Base-by-base conservation (phyloP, 1,284 basidiomycete species). In the Kalmanozyma brasiliensis region DNA sequence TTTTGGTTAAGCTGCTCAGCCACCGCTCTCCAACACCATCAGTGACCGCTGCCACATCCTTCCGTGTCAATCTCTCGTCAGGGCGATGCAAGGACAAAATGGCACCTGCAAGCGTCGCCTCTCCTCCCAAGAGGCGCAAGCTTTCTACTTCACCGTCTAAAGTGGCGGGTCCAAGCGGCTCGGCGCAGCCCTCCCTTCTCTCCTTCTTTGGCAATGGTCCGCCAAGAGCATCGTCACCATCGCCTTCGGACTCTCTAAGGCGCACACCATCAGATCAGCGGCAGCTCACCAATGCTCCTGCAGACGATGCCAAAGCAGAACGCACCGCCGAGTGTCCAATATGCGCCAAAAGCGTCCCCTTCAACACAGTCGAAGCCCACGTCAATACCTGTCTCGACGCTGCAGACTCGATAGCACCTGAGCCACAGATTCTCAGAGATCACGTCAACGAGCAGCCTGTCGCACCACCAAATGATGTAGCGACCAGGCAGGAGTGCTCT, bases 361-460 rank as follows among this genome's bases (percentile, higher is more conserved):
- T 66, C 52, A 62, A 62, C 34, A 65, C 59, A 2, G 52, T 73
- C 8, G 52, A 69, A 16, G 66, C 66, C n/a, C 71, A 73, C 17
- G 71, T 69, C 58, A 66, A 69, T 36, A 46, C 55, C 11, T 73
- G 71, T 34, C 56, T 73, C 22, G 71, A 73, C 33, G 52, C 68
- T 17, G 44, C 53, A n/a, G 53, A 52, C 32, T 44, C 49, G 9
- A 23, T 37, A 30, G 14, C 49, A 8, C 16, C 30, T 6, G 42
- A 53, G 11, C 51, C 38, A 19, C 37, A 44, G 23, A 24, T 64
- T n/a, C 30, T 59, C 13, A 34, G 45, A 46, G 59, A 58, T 22
- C 51, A 55, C 34, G 47, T 51, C 51, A 68, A 68, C 13, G 47
- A 46, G 23, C 36, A 49, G 1, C n/a, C 22, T 1, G 7, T 36